Conservation (phyloP, 352 stramenopile genomes). For the Phytophthora sojae region DNA sequence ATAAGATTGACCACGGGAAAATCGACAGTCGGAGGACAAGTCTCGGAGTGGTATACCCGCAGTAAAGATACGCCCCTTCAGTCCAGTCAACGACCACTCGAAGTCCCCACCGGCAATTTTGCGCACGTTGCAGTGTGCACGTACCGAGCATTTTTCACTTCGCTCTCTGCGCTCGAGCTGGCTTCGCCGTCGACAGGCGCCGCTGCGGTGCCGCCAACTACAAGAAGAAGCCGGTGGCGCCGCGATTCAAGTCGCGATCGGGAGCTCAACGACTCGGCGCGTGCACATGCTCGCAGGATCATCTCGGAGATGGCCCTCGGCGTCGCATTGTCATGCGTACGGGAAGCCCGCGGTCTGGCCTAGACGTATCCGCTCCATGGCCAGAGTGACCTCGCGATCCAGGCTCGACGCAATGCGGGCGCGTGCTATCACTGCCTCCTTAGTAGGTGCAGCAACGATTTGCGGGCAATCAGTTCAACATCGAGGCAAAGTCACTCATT, state of each 20-base stretch:
- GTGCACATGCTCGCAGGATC: no score
- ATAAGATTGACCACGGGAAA: background rate
- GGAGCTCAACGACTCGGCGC: background rate
- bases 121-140: slow-evolving; percentile 4
- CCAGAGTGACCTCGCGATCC: background rate
- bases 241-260: slow-evolving; percentile 1
- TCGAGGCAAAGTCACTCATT: background rate
- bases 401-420: background rate
- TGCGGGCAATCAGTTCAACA: background rate
- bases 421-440: background rate
- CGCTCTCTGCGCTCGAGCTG: background rate
- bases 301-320: no score
- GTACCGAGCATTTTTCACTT: background rate
- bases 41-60: background rate
- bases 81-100: slow-evolving; percentile 35
- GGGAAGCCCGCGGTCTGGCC: background rate
- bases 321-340: background rate
- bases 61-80: slow-evolving; percentile 4
- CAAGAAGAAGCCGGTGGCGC: background rate
- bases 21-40: background rate
- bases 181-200: slow-evolving; percentile 1
- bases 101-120: background rate
- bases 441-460: background rate
- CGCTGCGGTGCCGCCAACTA: background rate
- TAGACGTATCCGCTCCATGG: background rate